phyloP scores from a whole-genome alignment of 2,329 filamentous ascomycete species.

The Cercospora nicotianae region DNA sequence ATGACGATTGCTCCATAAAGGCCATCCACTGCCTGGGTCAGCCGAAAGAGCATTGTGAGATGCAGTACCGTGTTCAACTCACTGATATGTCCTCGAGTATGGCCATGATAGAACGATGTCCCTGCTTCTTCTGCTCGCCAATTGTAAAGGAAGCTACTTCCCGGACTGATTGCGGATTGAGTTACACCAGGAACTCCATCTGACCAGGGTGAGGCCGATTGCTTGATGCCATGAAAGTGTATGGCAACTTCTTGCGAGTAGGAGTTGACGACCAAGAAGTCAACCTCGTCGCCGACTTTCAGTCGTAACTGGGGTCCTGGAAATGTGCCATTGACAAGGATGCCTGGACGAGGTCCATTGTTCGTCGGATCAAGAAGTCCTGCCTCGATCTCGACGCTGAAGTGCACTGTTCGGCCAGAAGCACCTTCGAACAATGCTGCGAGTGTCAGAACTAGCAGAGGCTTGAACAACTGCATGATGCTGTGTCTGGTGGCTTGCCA shows the following conservation, averaged over 20 bases:
- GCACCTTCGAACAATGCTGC: not conserved
- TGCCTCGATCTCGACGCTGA: not conserved
- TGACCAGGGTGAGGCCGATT: not conserved
- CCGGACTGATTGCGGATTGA: not conserved
- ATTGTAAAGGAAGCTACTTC: not conserved
- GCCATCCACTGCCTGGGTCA: not conserved
- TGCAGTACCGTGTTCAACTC: no score
- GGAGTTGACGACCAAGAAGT: not conserved
- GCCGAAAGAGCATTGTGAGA: no score
- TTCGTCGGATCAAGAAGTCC: not conserved
- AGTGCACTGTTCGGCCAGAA: not conserved
- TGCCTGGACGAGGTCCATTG: not conserved
- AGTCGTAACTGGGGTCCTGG: not conserved
- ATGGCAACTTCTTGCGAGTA: not conserved
- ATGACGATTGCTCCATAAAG: not conserved
- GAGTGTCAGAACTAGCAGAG: not conserved
- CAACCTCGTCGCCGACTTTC: not conserved
- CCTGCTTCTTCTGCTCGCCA: not conserved
- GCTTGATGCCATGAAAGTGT: not conserved
- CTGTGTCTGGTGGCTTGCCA: not conserved
- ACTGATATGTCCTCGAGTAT: not conserved
- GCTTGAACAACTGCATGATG: not conserved
- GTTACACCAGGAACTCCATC: not conserved
- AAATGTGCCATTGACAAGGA: not conserved
- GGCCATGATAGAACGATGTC: not conserved